Evolutionary conservation across 352 stramenopile genomes (phyloP), one percentile per base, ranked within the genome.

Genomic region (Pythium rishiriense): DNA sequence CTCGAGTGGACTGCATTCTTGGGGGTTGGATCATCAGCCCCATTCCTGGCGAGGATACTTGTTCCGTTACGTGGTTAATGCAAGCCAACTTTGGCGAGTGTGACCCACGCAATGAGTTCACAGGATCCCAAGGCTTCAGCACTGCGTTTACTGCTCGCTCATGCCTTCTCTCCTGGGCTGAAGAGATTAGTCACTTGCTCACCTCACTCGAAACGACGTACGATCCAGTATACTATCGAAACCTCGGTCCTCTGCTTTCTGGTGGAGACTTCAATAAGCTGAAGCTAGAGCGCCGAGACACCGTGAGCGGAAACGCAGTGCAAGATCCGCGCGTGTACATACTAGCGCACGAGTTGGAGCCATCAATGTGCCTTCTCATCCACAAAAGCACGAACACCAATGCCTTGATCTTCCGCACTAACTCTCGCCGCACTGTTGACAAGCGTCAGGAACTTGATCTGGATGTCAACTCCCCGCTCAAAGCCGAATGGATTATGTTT

Each of bases 11-110:
- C 41, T 89, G 76, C 54, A 77, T 93, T 62, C 63, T 91, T 6
- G 79, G 80, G 4, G 82, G 84, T 22, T 93, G 79, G 77, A 53
- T 91, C 42, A 78, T 93, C 46, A 76, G 75, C 1, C 83, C 81
- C 17, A 85, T 80, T 7, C 72, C 77, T 9, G 74, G 74, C 8
- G 77, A 90, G 46, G 79, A 87, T 22, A 82, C 79, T 2, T 91
- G 80, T 48, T 82, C 69, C 0, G 79, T 91, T 12, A 91, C 81
- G 24, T 90, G 82, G 84, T n/a, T 93, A n/a, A 83, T 89, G 74
- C 81, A 93, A 56, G 77, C 69, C 26, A 90, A 93, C 65, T 91
- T 91, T 51, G 78, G 78, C 15, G 67, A 84, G 48, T 90, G 82
- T 47, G 66, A 88, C 28, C 48, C 79, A 10, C 56, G 66, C 11